A percentile compares a stretch with the other conserved stretches of the same genome.
Conservation (phyloP, 2,329 filamentous ascomycete genomes). For the Rutstroemia sp. region DNA sequence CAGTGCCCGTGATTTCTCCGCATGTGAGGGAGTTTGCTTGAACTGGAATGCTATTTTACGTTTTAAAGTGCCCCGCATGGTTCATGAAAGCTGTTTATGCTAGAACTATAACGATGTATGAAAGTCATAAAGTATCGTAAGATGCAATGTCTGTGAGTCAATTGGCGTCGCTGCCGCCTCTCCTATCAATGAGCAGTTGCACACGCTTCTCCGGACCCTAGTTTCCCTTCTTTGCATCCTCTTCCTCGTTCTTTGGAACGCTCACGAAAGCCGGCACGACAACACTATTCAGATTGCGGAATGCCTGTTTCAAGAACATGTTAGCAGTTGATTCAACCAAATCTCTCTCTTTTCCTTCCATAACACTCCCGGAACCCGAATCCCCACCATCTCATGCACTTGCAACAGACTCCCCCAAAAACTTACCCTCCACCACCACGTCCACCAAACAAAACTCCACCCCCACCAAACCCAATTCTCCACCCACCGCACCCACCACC, state of each 20-base stretch:
- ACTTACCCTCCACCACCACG: slow-evolving; percentile 22
- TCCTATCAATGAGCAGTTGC: too few species aligned
- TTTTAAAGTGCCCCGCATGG: too few species aligned
- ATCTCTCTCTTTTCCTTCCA: slow-evolving; percentile 14
- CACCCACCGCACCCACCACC: not conserved
- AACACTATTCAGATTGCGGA: slow-evolving; percentile 43
- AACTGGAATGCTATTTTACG: too few species aligned
- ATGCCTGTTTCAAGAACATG: slow-evolving; percentile 34
- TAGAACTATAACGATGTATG: too few species aligned
- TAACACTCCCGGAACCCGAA: too few species aligned
- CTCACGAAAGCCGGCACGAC: slow-evolving; percentile 42
- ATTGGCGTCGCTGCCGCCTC: too few species aligned
- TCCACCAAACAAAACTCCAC: not conserved
- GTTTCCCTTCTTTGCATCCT: slow-evolving; percentile 36
- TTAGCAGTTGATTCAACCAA: slow-evolving; percentile 26
- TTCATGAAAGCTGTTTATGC: too few species aligned
- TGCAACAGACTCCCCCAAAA: not conserved
- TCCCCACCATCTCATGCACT: too few species aligned
- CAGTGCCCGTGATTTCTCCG: too few species aligned
- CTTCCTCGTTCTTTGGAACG: slow-evolving; percentile 45
- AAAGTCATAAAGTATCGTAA: too few species aligned
- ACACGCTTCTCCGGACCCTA: not conserved
- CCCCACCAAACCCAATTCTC: not conserved
- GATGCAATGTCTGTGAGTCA: too few species aligned
- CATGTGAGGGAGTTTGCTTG: too few species aligned